phyloP scores from a whole-genome alignment of 1,284 basidiomycete genomes.

The Cutaneotrichosporon cyanovorans region DNA sequence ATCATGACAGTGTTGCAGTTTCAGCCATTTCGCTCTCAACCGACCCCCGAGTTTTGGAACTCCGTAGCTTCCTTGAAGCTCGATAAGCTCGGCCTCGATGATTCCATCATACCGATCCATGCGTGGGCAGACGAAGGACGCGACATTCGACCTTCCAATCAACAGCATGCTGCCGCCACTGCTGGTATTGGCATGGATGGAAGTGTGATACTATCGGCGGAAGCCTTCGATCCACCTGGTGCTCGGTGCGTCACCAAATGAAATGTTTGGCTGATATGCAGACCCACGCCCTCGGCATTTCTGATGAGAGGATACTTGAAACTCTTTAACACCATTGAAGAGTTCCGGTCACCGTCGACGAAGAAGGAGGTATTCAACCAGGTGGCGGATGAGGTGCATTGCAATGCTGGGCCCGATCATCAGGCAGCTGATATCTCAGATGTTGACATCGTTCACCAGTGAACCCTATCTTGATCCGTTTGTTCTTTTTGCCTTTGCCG shows the following conservation, averaged over 20 bases:
- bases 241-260: background rate
- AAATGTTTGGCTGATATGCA: too few relatives aligned
- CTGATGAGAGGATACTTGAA: slow-evolving; percentile 62
- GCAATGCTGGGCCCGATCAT: background rate
- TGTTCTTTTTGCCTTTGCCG: slow-evolving; percentile 84
- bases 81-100: slow-evolving; percentile 76
- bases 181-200: slow-evolving; percentile 32
- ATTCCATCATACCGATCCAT: slow-evolving; percentile 58
- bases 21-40: slow-evolving; percentile 72
- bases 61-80: slow-evolving; percentile 82
- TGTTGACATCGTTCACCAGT: slow-evolving; percentile 28
- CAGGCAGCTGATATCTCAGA: too few relatives aligned
- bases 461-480: slow-evolving; percentile 60
- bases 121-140: slow-evolving; percentile 67
- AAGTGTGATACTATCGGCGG: slow-evolving; percentile 17
- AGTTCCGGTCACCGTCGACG: slow-evolving; percentile 74
- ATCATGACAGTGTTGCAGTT: slow-evolving; percentile 61
- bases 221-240: slow-evolving; percentile 28
- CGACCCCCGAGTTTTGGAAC: slow-evolving; percentile 91
- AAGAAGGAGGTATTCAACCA: slow-evolving; percentile 76
- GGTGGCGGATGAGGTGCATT: slow-evolving; percentile 55
- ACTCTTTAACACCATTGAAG: slow-evolving; percentile 94
- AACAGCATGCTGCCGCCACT: background rate
- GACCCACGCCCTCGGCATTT: slow-evolving; percentile 23
- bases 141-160: slow-evolving; percentile 56